These are phyloP conservation scores for Saccharomycopsis fibuligera DNA, from an alignment of 805 yeast genomes.

Conservation along the genomic window DNA sequence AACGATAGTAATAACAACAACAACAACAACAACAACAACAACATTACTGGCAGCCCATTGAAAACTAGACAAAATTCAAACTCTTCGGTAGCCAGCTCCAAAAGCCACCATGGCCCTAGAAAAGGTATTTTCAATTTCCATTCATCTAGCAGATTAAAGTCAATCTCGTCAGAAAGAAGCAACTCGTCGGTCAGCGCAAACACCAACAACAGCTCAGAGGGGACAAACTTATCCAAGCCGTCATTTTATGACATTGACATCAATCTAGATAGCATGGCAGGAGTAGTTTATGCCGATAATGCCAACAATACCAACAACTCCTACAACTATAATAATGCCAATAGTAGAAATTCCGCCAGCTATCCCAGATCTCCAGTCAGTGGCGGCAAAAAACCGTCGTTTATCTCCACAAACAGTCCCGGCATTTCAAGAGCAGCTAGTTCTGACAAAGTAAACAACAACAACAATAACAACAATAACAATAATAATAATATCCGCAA, in stretches of 20 bases:
- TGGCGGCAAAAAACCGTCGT: background rate
- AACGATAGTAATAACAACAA: background rate
- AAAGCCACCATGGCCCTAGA: constrained; percentile 3
- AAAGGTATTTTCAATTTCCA: constrained; percentile 14
- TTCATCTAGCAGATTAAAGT: constrained; percentile 13
- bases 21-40: background rate
- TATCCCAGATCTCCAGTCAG: constrained; percentile 5
- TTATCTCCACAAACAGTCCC: no score
- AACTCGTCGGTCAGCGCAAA: background rate
- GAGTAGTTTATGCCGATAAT: constrained; percentile 13
- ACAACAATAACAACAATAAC: no score
- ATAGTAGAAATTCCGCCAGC: constrained; percentile 1
- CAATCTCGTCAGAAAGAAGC: constrained; percentile 14
- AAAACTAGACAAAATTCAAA: constrained; percentile 17
- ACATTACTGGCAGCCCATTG: background rate
- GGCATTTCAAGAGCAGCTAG: background rate
- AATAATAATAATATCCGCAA: no score
- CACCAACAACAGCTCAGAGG: background rate
- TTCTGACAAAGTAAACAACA: no score
- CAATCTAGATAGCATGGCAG: constrained; percentile 10
- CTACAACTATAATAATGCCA: background rate
- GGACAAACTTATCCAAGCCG: background rate
- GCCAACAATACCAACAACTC: background rate
- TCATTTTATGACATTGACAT: constrained; percentile 15
- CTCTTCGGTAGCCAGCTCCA: constrained; percentile 8